These are phyloP conservation scores for Apiospora arundinis DNA, from an alignment of 2,329 filamentous ascomycete species.

Conservation along the genomic window DNA sequence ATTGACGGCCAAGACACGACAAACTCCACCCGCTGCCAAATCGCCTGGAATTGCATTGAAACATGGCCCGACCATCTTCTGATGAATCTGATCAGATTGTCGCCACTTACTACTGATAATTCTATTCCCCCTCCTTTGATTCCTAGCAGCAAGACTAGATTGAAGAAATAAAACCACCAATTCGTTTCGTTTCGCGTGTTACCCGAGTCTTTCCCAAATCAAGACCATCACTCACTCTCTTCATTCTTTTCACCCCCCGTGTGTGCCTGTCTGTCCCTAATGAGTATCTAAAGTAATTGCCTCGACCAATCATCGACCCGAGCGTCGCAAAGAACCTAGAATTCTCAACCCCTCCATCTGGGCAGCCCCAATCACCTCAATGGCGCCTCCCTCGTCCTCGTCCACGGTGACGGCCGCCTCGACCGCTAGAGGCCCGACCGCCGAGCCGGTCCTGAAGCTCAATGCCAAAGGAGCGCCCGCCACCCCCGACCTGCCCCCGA, in stretches of 20 bases:
- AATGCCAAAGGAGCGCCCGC: slow-evolving; percentile 34
- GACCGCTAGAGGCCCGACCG: slow-evolving; percentile 22
- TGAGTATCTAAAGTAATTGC: not conserved
- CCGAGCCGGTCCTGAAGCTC: slow-evolving; percentile 25
- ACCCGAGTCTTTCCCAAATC: not conserved
- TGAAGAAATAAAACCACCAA: not conserved
- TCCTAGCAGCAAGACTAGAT: not conserved
- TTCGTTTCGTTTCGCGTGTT: not conserved
- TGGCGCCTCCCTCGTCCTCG: slow-evolving; percentile 36
- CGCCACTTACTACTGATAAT: slow-evolving; percentile 1
- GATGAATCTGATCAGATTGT: slow-evolving; percentile 17
- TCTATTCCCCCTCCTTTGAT: slow-evolving; percentile 6
- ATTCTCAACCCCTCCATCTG: not conserved
- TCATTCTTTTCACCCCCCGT: not conserved
- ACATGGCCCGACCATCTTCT: slow-evolving; percentile 18
- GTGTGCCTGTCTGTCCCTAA: slow-evolving; percentile 1
- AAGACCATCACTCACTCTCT: not conserved
- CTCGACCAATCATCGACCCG: slow-evolving; percentile 8
- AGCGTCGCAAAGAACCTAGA: not conserved
- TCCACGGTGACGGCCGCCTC: slow-evolving; percentile 37
- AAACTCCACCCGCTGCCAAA: slow-evolving; percentile 12
- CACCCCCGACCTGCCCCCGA: slow-evolving; percentile 35
- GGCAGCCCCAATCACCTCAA: slow-evolving; percentile 24
- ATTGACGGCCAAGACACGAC: slow-evolving; percentile 17
- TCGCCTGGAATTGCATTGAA: slow-evolving; percentile 6